phyloP scores from a whole-genome alignment of 768 basidiomycete species.

The Kwoniella sp. region DNA sequence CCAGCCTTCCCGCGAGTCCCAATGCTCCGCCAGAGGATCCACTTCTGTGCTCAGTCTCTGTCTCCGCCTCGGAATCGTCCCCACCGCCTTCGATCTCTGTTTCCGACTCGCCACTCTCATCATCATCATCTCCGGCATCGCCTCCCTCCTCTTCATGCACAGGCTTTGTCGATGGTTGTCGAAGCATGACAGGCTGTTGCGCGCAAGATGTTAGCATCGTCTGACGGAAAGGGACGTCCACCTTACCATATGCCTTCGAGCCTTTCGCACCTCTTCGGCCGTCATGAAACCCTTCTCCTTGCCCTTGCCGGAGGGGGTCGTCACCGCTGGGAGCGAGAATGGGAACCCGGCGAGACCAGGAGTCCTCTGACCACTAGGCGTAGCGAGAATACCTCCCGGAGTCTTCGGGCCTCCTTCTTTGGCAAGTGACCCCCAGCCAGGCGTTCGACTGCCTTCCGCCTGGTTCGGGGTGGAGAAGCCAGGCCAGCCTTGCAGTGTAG shows the following conservation, averaged over 20 bases:
- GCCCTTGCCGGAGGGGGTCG: conserved; percentile 9
- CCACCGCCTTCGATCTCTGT: conserved; percentile 25
- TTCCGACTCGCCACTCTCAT: conserved; percentile 31
- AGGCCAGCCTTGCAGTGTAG: conserved; percentile 37
- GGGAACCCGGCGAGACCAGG: conserved; percentile 38
- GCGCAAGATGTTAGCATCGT: conserved; percentile 2
- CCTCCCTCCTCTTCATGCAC: conserved; percentile 24
- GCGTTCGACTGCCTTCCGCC: conserved; percentile 19
- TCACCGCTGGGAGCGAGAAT: conserved; percentile 12
- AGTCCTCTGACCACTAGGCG: conserved; percentile 18
- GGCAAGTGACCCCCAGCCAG: conserved; percentile 34
- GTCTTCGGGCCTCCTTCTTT: conserved; percentile 26
- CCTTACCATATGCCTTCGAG: conserved; percentile 45
- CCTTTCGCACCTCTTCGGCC: conserved; percentile 42
- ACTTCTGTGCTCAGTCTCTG: conserved; percentile 25
- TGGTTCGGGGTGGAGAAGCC: conserved; percentile 20
- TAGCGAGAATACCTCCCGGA: conserved; percentile 7
- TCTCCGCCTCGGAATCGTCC: conserved; percentile 37
- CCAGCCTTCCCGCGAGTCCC: conserved; percentile 11
- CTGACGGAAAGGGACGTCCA: neutral
- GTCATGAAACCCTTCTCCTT: conserved; percentile 16
- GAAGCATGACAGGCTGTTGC: conserved; percentile 47
- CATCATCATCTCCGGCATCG: conserved; percentile 35
- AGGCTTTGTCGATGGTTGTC: conserved; percentile 40
- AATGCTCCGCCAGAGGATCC: conserved; percentile 22